Evolutionary conservation across 1,284 basidiomycete species (phyloP).

Genomic region (Leccinum pallidistipes): DNA sequence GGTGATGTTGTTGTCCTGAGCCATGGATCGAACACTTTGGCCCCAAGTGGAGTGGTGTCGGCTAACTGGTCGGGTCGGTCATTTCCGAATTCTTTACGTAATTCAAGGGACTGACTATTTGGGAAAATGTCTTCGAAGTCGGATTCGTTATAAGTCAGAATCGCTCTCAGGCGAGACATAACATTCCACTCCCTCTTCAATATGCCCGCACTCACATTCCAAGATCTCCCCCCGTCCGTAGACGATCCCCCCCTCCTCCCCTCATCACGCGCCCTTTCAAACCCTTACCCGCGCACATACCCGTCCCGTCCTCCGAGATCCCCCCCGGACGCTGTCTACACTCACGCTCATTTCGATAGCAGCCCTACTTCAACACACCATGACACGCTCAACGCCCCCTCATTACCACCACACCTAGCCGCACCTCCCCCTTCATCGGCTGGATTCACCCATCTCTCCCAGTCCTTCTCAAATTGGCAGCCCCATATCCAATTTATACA

Average conservation of each 20-base stretch:
- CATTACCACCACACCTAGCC: constrained; percentile 16
- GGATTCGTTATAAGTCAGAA: constrained; percentile 34
- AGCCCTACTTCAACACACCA: constrained; percentile 8
- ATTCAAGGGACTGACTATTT: constrained; percentile 33
- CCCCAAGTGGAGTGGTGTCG: not conserved
- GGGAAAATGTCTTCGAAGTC: constrained; percentile 31
- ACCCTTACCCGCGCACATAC: constrained; percentile 26
- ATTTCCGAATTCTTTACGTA: constrained; percentile 29
- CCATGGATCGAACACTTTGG: constrained; percentile 9
- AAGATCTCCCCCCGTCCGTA: not conserved
- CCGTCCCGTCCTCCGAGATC: constrained; percentile 17
- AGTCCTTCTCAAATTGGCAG: constrained; percentile 25
- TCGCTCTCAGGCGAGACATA: constrained; percentile 40
- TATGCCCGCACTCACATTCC: constrained; percentile 34
- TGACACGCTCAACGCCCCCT: constrained; percentile 21
- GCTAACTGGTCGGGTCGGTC: constrained; percentile 19
- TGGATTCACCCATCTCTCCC: constrained; percentile 28
- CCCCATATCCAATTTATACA: constrained; percentile 30
- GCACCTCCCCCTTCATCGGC: constrained; percentile 16
- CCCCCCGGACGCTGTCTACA: constrained; percentile 18
- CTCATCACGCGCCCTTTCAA: constrained; percentile 9
- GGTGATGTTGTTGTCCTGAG: constrained; percentile 53
- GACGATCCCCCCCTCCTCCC: constrained; percentile 8
- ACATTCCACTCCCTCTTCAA: constrained; percentile 29
- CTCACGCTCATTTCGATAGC: constrained; percentile 37